Evolutionary conservation across 2,329 filamentous ascomycete genomes (phyloP), one percentile per base, ranked within the genome.

Genomic region (Cadophora sp.): DNA sequence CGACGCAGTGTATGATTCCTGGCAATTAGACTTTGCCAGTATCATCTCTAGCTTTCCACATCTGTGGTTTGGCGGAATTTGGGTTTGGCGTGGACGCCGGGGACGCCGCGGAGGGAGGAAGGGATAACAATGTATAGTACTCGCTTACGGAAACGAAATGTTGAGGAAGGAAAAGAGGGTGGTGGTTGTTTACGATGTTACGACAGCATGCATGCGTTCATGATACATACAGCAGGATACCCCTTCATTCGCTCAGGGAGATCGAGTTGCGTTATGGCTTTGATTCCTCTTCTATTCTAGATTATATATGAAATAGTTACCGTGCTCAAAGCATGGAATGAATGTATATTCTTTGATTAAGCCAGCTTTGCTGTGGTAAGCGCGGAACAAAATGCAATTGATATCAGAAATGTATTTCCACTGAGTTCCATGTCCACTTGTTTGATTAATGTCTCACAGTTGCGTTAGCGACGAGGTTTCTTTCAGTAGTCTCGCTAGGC

Each of bases 1-100:
- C 73, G 14, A 47, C 65, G 18, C 24, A 67, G 14, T 77, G 75
- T 58, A 50, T 72, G 45, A 69, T 77, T 60, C 75, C 75, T 9
- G 71, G 72, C 5, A 74, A 75, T 27, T 76, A 66, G 50, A 27
- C n/a, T 48, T 16, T 18, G 18, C 43, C 9, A 24, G n/a, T 48
- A 20, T 22, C 20, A 11, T 45, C 43, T 6, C n/a, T 20, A 18
- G n/a, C 2, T 24, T 59, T 22, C 41, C 3, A 7, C 45, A 48
- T 13, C 2, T 14, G 9, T 20, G n/a, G 43, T 9, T 11, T 5
- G 27, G 9, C 18, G 3, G 24, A 62, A 39, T n/a, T 33, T 24
- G 20, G 11, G 33, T 50, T 27, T 30, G 48, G 9, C 27, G 16
- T 59, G 39, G n/a, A 33, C 4, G 59, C n/a, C n/a, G 20, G 11